Evolutionary conservation across 352 stramenopile species (phyloP), one percentile per base, ranked within the genome.

Genomic region (Phytopythium oedochilum): DNA sequence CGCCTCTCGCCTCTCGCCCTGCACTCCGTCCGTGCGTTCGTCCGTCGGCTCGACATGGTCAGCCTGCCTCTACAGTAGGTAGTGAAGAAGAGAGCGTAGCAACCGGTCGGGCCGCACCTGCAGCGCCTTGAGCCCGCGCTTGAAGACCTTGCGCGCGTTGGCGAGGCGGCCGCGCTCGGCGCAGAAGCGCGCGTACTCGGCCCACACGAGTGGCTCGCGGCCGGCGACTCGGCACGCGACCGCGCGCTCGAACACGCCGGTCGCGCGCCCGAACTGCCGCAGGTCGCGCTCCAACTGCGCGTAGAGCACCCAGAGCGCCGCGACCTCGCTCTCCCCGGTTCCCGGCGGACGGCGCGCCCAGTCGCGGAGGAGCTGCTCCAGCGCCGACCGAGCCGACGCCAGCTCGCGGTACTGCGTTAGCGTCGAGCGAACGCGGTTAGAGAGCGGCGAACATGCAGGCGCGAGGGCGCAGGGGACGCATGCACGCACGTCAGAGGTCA

Each of bases 121-220:
- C 43, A 49, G 43, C 23, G 5, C 8, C 23, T 49, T 49, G 25
- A 49, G 43, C 23, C 20, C 43, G 43, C 43, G 43, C 43, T 49
- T 49, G 43, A 49, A 49, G 9, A 49, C 43, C 43, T 49, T 49
- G 43, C 43, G 43, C 43, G 43, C 43, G 22, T 28, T 49, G 10
- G 43, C 25, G 23, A 49, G 23, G 1, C 43, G 43, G 20, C 12
- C 22, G 20, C 43, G 43, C 43, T 49, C 43, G 4, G 43, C 43
- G 11, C 43, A 49, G 23, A 49, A 49, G 43, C 20, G 43, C 43
- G 43, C 43, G 43, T 49, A 49, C 25, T 35, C 43, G 25, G 23
- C 17, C 43, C 43, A 49, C 43, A 49, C 43, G 23, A 11, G 6
- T 10, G 43, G 43, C 43, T 29, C 43, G 34, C 14, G 22, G 2